Base-by-base conservation (phyloP, 1,284 basidiomycete genomes). In the Boletus sp. region DNA sequence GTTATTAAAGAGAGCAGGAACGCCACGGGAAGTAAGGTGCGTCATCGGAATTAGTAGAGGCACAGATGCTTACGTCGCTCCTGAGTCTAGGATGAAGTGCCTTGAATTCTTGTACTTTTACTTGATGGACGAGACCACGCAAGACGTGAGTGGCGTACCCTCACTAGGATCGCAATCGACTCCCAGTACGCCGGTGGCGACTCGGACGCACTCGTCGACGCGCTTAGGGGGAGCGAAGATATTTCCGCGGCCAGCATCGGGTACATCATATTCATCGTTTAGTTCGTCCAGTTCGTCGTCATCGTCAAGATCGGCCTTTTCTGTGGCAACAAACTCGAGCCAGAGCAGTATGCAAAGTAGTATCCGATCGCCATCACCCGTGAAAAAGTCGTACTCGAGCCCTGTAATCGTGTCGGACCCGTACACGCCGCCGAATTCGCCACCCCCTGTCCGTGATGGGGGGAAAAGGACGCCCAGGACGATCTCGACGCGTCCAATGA, bases 81-180 rank as follows among this genome's bases (percentile, higher is more conserved):
- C n/a, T n/a, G n/a, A n/a, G 52, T 40, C n/a, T 38, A 94, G 91
- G 57, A 94, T 94, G 86, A 94, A 94, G 71, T 93, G 90, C 55
- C 75, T 94, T 20, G 92, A 94, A 62, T 92, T 94, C 59, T 70
- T 95, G 5, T 94, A 94, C 66, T 94, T 93, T 64, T 95, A 94
- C 64, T 75, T 95, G 5, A 72, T 93, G 44, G 91, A 93, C 51
- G 91, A 94, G 64, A 75, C 75, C 0, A 60, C 69, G 14, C 55
- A 69, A 2, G 48, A 52, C 3, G 34, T n/a, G 30, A 26, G 17
- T 13, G 13, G 10, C 20, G 8, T 17, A 14, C 34, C 54, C 16
- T 54, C 48, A 41, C 23, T 44, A 0, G 57, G 41, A 39, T 49
- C 54, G 8, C 44, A 60, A 5, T 57, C 59, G n/a, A 55, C 56